A percentile compares a stretch with the other conserved stretches of the same genome.
Conservation (phyloP, 306 rosid genomes). For the Dalbergia oliveri region DNA sequence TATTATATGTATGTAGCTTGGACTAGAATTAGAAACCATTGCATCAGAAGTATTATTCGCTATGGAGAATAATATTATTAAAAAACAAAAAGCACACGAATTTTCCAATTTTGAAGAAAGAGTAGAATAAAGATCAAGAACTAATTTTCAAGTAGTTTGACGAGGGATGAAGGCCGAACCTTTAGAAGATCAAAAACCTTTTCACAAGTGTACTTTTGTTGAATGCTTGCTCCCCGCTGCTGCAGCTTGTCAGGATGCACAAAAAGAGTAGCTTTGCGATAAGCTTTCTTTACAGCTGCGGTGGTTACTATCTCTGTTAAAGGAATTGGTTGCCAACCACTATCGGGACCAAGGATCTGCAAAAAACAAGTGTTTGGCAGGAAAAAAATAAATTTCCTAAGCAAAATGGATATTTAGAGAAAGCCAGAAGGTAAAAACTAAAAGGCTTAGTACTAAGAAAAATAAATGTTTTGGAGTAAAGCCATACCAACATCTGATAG, state of each 20-base stretch:
- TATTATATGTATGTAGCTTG: background rate
- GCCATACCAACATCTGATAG: conserved; percentile 8
- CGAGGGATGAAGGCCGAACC: conserved; percentile 57
- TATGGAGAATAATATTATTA: background rate
- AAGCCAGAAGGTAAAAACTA: conserved; percentile 6
- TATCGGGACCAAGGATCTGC: conserved; percentile 90
- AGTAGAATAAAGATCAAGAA: conserved; percentile 14
- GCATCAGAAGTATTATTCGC: background rate
- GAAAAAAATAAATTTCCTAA: background rate
- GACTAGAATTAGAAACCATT: conserved; percentile 12
- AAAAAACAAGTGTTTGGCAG: conserved; percentile 33
- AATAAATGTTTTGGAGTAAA: conserved; percentile 7
- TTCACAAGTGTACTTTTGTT: conserved; percentile 89
- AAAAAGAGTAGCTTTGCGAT: conserved; percentile 87
- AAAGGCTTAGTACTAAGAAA: conserved; percentile 9
- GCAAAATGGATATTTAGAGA: conserved; percentile 26
- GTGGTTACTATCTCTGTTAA: conserved; percentile 70
- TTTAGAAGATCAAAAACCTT: conserved; percentile 97
- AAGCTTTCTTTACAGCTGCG: conserved; percentile 81
- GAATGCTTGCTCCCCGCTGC: conserved; percentile 95
- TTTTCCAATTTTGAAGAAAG: background rate
- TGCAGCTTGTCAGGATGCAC: conserved; percentile 98
- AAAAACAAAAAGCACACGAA: background rate
- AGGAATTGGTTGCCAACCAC: conserved; percentile 94
- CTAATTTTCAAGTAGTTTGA: conserved; percentile 33